Evolutionary conservation across 78 protist genomes (phyloP), one percentile per base, ranked within the genome.

Genomic region (Dictyostelium brefeldianum): DNA sequence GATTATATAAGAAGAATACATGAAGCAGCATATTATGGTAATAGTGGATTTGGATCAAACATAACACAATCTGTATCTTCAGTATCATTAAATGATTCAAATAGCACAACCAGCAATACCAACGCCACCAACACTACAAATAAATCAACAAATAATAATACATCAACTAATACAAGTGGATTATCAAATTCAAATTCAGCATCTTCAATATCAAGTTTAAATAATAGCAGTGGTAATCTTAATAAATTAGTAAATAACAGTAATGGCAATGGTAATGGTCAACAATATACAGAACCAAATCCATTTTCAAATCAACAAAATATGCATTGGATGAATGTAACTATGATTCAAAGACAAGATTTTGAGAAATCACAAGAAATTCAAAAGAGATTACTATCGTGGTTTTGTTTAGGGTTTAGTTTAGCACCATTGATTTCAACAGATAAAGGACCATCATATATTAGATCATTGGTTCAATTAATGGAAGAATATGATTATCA

Each of bases 401-500:
- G 92, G 92, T 85, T 85, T 75, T 73, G 92, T 85, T 75, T 85
- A 18, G 92, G 92, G 1, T 85, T 85, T 20, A 85, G 92, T 85
- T 75, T 85, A 8, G 81, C 92, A 85, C 92, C 92, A 67, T 47
- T 85, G 36, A 41, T 54, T 1, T 27, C 92, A 15, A 59, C 92
- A 20, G 92, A 85, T 56, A 85, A 85, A 50, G 92, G 92, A 57
- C 92, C 92, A 22, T 73, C 92, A 5, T 85, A 73, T 48, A 80
- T 90, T 27, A 50, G 89, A 20, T 65, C 95, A 29, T 51, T 90
- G 51, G 78, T 80, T 2, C 95, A 90, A 25, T 22, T 90, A 59
- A 80, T 90, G 89, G 95, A 90, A 14, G 95, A 90, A 53, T 90
- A 80, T 46, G 95, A 90, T 36, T 90, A 90, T 43, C 89, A 82